A percentile compares a stretch with the other conserved stretches of the same genome.
phyloP scores from a whole-genome alignment of 2,329 filamentous ascomycete genomes.

The Hypomyces rosellus region DNA sequence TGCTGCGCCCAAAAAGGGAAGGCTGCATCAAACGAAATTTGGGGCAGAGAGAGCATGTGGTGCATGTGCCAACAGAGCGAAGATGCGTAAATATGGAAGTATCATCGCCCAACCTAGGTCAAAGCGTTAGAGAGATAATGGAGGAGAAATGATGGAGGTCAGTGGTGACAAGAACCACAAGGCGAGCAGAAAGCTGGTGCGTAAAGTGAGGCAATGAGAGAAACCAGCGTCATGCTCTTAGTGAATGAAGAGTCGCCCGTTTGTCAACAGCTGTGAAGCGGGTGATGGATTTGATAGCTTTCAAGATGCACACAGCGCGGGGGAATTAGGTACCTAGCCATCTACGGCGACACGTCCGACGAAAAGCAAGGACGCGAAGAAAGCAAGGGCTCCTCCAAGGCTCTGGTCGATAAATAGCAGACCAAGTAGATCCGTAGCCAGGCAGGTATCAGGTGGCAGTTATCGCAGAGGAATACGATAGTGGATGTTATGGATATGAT shows the following conservation, averaged over 20 bases:
- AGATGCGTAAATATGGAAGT: background rate
- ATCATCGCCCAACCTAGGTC: background rate
- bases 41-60: background rate
- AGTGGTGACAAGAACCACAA: background rate
- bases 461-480: background rate
- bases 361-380: conserved; percentile 3
- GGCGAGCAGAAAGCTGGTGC: background rate
- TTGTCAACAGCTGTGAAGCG: background rate
- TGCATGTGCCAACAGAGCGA: background rate
- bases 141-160: conserved; percentile 14
- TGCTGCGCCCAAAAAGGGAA: conserved; percentile 12
- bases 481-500: background rate
- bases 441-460: background rate
- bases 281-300: background rate
- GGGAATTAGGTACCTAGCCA: conserved; percentile 6
- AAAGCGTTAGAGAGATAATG: conserved; percentile 11
- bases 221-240: background rate
- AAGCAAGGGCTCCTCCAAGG: background rate
- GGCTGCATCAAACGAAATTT: conserved; percentile 3
- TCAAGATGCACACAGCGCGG: background rate
- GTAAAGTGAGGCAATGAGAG: background rate
- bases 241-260: background rate
- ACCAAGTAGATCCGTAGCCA: background rate
- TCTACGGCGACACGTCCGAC: background rate
- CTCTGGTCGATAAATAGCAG: background rate